Evolutionary conservation across 768 basidiomycete species (phyloP).

Genomic region (Kwoniella newhampshirensis): DNA sequence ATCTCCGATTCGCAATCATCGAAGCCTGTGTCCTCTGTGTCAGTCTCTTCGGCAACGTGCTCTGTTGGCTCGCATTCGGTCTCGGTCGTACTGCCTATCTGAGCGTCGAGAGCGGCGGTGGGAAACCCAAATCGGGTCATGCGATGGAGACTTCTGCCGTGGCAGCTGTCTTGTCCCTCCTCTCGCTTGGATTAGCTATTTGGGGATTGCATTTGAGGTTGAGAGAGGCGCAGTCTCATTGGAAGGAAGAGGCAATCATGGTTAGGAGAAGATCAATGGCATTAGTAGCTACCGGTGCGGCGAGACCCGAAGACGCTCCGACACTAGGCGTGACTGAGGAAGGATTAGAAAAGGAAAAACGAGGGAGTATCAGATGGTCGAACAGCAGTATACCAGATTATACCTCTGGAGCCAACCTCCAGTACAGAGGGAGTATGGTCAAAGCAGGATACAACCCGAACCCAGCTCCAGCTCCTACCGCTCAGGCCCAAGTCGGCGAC

Average conservation of each 20-base stretch:
- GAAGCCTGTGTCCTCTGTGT: conserved; percentile 50
- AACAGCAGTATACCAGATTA: background rate
- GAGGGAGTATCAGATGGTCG: conserved; percentile 7
- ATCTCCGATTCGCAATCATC: conserved; percentile 47
- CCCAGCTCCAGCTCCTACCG: background rate
- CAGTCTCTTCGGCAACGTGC: conserved; percentile 48
- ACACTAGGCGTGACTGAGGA: conserved; percentile 7
- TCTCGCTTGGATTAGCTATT: conserved; percentile 38
- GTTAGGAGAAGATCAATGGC: conserved; percentile 43
- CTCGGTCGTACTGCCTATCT: conserved; percentile 37
- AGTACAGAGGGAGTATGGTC: conserved; percentile 24
- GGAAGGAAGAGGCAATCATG: conserved; percentile 46
- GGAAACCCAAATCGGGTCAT: conserved; percentile 37
- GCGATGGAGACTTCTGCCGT: conserved; percentile 52
- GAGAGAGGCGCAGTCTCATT: conserved; percentile 30
- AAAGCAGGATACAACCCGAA: conserved; percentile 19
- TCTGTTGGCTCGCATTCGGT: conserved; percentile 51
- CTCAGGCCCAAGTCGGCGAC: conserved; percentile 1
- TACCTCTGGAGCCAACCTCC: background rate
- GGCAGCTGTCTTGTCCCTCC: conserved; percentile 41
- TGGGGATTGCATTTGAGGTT: conserved; percentile 46
- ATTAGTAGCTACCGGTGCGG: conserved; percentile 2
- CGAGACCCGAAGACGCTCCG: conserved; percentile 7
- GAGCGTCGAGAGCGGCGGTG: conserved; percentile 30
- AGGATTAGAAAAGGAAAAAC: conserved; percentile 12